These are phyloP conservation scores for Amylostereum areolatum DNA, from an alignment of 1,284 basidiomycete genomes.

Conservation along the genomic window DNA sequence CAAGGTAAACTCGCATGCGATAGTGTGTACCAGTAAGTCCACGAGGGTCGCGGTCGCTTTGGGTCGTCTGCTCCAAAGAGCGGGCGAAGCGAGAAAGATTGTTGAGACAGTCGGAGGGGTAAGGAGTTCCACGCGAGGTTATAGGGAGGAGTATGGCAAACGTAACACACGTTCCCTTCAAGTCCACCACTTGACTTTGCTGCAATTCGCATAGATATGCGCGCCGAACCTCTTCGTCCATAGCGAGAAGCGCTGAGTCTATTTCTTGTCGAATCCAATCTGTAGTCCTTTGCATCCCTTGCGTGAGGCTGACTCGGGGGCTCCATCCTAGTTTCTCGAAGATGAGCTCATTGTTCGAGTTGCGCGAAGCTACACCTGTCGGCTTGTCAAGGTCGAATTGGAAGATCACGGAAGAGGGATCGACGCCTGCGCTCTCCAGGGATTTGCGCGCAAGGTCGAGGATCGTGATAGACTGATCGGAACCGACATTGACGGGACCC, in stretches of 20 bases:
- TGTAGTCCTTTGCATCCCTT: conserved; percentile 40
- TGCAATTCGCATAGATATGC: conserved; percentile 17
- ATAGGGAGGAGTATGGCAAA: conserved; percentile 54
- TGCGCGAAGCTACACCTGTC: conserved; percentile 44
- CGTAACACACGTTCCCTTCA: conserved; percentile 28
- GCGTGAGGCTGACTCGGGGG: conserved; percentile 32
- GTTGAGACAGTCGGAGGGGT: conserved; percentile 31
- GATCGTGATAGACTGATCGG: conserved; percentile 38
- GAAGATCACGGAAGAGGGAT: conserved; percentile 24
- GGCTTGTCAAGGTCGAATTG: conserved; percentile 26
- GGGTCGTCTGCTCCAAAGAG: conserved; percentile 41
- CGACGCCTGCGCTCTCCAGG: conserved; percentile 25
- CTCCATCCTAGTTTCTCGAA: conserved; percentile 33
- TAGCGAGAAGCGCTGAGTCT: conserved; percentile 13
- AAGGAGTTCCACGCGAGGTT: conserved; percentile 39
- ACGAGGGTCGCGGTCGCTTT: conserved; percentile 29
- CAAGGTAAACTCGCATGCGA: conserved; percentile 41
- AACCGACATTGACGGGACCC: conserved; percentile 46
- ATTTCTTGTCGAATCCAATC: conserved; percentile 42
- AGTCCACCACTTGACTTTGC: conserved; percentile 31
- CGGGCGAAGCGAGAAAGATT: conserved; percentile 36
- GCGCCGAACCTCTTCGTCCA: conserved; percentile 7
- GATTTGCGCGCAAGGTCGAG: conserved; percentile 39
- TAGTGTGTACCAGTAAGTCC: conserved; percentile 27
- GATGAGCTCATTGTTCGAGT: conserved; percentile 43